Base-by-base conservation (phyloP, 495 filamentous ascomycete species). In the Stereocaulon alpinum region DNA sequence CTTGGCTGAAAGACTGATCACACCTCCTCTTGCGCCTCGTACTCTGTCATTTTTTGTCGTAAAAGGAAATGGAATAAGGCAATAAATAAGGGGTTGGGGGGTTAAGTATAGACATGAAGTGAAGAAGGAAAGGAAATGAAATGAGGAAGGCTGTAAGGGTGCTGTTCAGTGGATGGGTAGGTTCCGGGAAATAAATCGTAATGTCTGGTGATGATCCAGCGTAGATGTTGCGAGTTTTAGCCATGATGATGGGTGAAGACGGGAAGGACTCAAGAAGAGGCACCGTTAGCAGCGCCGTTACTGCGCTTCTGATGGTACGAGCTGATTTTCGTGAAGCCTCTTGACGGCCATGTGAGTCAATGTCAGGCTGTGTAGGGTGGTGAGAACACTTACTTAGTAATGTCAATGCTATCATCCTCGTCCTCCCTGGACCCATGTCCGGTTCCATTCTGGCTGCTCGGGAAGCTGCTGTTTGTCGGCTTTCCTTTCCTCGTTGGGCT, bases 281-380 rank as follows among this genome's bases (percentile, higher is more conserved):
- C 41, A 14, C 30, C 49, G n/a, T 54, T 60, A 12, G 54, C 24
- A n/a, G 74, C 74, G 34, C 73, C 68, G 55, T 75, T 77, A 66
- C 69, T 78, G 41, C 75, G 59, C 58, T 77, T 76, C 43, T 75
- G 74, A 68, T 88, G 85, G 66, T 80, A 88, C 2, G 80, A 80
- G 18, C 83, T 82, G 58, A 88, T 88, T 53, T 79, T 80, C 70
- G 85, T 82, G 70, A 88, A 88, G 2, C 85, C 85, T 67, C 84
- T 87, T 87, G 59, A 60, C 32, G 3, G 24, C 3, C 24, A 1
- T 1, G 24, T 24, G 24, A 17, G 17, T 40, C 11, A 55, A 10
- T 22, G n/a, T 14, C 14, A 24, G 24, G 40, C 4, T n/a, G 5
- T 54, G 58, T 41, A 22, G 17, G n/a, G 4, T 9, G 15, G 22